Conservation (phyloP, 75 land plant species). For the Selaginella moellendorffii region DNA sequence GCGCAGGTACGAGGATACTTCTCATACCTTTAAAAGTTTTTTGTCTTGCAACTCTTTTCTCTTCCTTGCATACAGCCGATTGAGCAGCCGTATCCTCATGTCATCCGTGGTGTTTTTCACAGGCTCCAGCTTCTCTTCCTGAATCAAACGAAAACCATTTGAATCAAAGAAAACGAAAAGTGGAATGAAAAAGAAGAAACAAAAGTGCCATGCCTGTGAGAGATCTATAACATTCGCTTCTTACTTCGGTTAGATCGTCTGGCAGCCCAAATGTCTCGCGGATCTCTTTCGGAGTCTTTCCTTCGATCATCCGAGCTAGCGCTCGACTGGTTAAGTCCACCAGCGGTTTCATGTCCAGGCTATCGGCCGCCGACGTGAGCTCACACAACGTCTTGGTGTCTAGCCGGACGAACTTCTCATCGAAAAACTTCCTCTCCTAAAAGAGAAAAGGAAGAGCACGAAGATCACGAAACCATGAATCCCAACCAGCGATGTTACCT, state of each 20-base stretch:
- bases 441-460: neutral
- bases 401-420: conserved; percentile 74
- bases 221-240: no score
- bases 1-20: neutral
- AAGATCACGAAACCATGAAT: neutral
- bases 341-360: conserved; percentile 83
- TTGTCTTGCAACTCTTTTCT: conserved; percentile 83
- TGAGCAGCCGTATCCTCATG: conserved; percentile 75
- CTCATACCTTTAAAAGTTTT: conserved; percentile 56
- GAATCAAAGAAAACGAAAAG: no score
- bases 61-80: conserved; percentile 84
- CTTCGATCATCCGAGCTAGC: conserved; percentile 95
- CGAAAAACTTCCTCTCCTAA: conserved; percentile 82
- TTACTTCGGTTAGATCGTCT: conserved; percentile 92
- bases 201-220: neutral
- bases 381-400: conserved; percentile 82
- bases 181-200: neutral
- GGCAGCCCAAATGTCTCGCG: conserved; percentile 88
- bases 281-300: conserved; percentile 87
- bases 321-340: conserved; percentile 90
- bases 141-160: conserved; percentile 5
- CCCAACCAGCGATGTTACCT: conserved; percentile 21
- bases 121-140: conserved; percentile 95
- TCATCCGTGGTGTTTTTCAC: conserved; percentile 76
- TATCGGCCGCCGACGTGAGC: conserved; percentile 91